Evolutionary conservation across 2,329 filamentous ascomycete genomes (phyloP).

Genomic region (Aspergillus luchuensis): DNA sequence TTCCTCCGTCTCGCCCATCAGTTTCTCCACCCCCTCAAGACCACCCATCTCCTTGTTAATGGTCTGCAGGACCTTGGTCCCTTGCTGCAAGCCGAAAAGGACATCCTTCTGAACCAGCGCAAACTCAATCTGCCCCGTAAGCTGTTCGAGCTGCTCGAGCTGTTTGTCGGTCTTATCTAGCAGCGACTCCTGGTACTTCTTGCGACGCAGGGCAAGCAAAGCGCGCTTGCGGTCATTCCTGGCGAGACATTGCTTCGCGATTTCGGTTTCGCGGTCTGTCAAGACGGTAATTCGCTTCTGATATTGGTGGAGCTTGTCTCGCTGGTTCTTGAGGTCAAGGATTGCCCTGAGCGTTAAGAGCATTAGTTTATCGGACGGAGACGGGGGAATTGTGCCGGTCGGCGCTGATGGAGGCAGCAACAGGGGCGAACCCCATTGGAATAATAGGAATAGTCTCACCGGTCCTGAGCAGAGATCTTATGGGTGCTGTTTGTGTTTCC

Average conservation of each 20-base stretch:
- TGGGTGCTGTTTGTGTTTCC: constrained; percentile 65
- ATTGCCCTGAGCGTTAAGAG: constrained; percentile 68
- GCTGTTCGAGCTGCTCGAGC: constrained; percentile 86
- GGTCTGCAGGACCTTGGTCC: constrained; percentile 82
- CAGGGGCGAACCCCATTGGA: background rate
- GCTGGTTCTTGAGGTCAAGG: constrained; percentile 95
- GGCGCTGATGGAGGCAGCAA: background rate
- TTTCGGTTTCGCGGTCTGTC: constrained; percentile 81
- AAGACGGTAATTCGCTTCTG: constrained; percentile 85
- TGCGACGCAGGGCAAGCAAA: constrained; percentile 83
- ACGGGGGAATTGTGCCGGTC: background rate
- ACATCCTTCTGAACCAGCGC: constrained; percentile 96
- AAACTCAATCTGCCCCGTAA: constrained; percentile 90
- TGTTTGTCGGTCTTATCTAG: constrained; percentile 88
- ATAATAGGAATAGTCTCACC: constrained; percentile 56
- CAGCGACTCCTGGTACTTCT: constrained; percentile 94
- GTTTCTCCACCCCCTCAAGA: constrained; percentile 87
- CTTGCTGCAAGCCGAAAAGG: constrained; percentile 87
- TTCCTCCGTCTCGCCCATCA: constrained; percentile 90
- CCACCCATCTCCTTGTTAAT: constrained; percentile 97
- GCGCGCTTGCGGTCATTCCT: constrained; percentile 78
- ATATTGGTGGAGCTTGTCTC: constrained; percentile 95
- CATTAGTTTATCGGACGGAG: background rate
- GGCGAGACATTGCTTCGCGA: constrained; percentile 79
- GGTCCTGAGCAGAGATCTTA: constrained; percentile 79